Evolutionary conservation across 2,329 filamentous ascomycete genomes (phyloP), one percentile per base, ranked within the genome.

Genomic region (Claviceps maximensis): DNA sequence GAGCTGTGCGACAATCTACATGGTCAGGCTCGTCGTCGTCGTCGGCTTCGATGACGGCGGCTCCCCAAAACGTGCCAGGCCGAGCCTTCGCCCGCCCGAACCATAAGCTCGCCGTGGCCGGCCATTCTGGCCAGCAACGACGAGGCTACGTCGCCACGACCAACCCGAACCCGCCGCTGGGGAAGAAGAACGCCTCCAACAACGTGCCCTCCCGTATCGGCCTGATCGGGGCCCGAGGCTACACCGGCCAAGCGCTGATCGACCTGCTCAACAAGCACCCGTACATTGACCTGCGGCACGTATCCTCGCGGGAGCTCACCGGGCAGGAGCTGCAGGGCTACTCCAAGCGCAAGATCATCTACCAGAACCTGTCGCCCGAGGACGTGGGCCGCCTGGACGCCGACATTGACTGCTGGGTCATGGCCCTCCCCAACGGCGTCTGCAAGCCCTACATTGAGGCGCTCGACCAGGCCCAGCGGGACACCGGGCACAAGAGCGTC

Each of bases 371-470:
- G 46, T 83, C 80, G 53, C 80, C 89, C 7, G 91, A 97, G 59
- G 91, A 97, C 60, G 84, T 95, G 13, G 82, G 83, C 57, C 78
- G 83, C 54, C 88, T 97, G 80, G 87, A 93, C 57, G 83, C 86
- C 66, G 82, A 84, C 33, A 83, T 97, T 49, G 91, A 97, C 72
- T 93, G 87, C 71, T 97, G 90, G 90, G 87, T 97, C 46, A 93
- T 97, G 87, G 93, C 93, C 38, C 81, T 97, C 31, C 93, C 91
- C 46, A 98, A 97, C 64, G 87, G 88, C 56, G 89, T 95, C 49
- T 96, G 89, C 80, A 87, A 89, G 72, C 90, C 93, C 0, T 98
- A 86, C 60, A 86, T 97, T 10, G 88, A 97, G 58, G 91, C 91
- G 8, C 80, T 97, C 51, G 80, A 90, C 61, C 78, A 85, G 63